A percentile compares a stretch with the other conserved stretches of the same genome.
Evolutionary conservation across 2,329 filamentous ascomycete species (phyloP).

Genomic region (Didymella segeticola): DNA sequence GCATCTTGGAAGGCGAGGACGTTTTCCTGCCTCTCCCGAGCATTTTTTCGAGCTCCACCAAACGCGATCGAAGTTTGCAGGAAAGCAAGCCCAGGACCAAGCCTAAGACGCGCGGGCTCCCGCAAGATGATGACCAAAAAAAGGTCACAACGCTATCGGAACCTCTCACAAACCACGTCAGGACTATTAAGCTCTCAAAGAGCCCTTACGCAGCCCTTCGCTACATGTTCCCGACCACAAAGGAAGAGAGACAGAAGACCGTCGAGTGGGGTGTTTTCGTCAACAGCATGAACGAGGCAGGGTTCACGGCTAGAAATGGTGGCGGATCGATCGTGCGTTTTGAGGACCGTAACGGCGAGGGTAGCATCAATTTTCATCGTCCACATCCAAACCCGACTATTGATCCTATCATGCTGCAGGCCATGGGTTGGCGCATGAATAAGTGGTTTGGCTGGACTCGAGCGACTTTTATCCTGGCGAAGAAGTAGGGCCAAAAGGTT

Average conservation of each 20-base stretch:
- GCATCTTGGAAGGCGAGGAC: background rate
- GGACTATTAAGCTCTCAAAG: background rate
- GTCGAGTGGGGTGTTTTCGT: background rate
- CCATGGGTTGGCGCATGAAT: constrained; percentile 35
- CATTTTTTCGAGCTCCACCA: background rate
- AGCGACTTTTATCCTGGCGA: constrained; percentile 24
- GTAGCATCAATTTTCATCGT: constrained; percentile 36
- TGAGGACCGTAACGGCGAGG: constrained; percentile 4
- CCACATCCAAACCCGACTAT: constrained; percentile 37
- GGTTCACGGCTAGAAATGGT: constrained; percentile 17
- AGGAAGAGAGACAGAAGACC: background rate
- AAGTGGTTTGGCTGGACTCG: constrained; percentile 39
- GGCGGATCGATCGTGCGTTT: constrained; percentile 29
- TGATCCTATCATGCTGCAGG: constrained; percentile 36
- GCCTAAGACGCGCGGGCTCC: background rate
- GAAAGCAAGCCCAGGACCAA: background rate
- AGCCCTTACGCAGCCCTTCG: background rate
- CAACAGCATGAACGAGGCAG: constrained; percentile 22
- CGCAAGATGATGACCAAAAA: background rate
- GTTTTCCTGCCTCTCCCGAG: background rate
- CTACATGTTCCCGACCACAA: background rate
- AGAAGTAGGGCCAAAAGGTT: background rate
- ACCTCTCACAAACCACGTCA: background rate
- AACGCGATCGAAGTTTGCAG: background rate
- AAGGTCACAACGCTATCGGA: background rate